Evolutionary conservation across 1,284 basidiomycete species (phyloP).

Genomic region (Microbotryum saponariae): DNA sequence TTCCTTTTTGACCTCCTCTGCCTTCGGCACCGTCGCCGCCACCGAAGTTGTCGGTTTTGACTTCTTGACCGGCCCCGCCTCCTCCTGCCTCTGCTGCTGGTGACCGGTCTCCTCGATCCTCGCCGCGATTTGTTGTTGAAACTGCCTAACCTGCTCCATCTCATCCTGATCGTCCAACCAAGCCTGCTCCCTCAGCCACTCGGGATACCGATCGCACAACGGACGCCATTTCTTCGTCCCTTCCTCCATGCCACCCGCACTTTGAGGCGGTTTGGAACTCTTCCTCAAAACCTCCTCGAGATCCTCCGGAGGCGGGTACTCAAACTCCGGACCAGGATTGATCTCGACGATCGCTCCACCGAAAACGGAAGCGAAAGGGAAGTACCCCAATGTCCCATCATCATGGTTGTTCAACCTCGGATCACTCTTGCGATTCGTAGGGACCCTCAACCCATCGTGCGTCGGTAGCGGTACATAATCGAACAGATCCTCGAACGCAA

Average conservation of each 20-base stretch:
- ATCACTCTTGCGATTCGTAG: slow-evolving; percentile 9
- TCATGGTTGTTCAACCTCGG: slow-evolving; percentile 64
- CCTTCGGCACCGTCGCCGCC: neutral
- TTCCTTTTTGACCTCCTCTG: neutral
- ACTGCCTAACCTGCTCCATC: slow-evolving; percentile 1
- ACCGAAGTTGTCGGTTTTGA: neutral
- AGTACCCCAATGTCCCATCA: slow-evolving; percentile 92
- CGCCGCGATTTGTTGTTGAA: neutral
- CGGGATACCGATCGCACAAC: slow-evolving; percentile 63
- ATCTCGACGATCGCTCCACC: slow-evolving; percentile 76
- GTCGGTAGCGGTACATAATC: slow-evolving; percentile 81
- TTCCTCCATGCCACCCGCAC: neutral
- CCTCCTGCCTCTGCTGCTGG: neutral
- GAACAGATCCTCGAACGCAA: slow-evolving; percentile 80
- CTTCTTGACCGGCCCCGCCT: neutral
- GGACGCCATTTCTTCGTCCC: slow-evolving; percentile 54
- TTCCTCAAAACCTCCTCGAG: slow-evolving; percentile 11
- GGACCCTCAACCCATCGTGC: slow-evolving; percentile 1
- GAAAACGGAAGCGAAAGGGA: slow-evolving; percentile 87
- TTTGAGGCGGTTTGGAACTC: slow-evolving; percentile 3
- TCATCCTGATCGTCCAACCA: slow-evolving; percentile 49
- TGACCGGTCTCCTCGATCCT: neutral
- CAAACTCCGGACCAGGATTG: slow-evolving; percentile 81
- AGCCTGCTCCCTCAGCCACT: slow-evolving; percentile 70
- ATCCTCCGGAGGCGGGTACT: slow-evolving; percentile 53